Conservation (phyloP, 148 eudicot species). For the Simmondsia chinensis region DNA sequence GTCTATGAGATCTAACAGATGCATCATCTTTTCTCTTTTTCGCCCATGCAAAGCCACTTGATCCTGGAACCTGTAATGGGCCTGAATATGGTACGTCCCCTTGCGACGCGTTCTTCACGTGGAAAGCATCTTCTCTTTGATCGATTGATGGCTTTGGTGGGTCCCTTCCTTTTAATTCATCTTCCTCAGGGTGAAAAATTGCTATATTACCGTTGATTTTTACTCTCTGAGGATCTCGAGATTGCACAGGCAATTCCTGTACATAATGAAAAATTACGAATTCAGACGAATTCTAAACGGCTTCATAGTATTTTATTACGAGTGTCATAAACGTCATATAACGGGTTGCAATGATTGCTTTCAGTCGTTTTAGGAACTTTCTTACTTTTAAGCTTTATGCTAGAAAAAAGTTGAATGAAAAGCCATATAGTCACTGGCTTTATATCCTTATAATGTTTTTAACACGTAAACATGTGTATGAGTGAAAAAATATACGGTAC, state of each 20-base stretch:
- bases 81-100: slow-evolving; percentile 72
- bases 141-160: slow-evolving; percentile 40
- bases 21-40: slow-evolving; percentile 53
- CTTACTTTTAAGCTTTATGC: too few relatives aligned
- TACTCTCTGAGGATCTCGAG: slow-evolving; percentile 26
- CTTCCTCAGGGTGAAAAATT: slow-evolving; percentile 37
- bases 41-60: slow-evolving; percentile 99
- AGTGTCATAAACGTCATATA: too few relatives aligned
- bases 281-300: too few relatives aligned
- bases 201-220: slow-evolving; percentile 39
- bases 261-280: neutral
- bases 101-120: slow-evolving; percentile 60
- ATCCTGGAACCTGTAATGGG: slow-evolving; percentile 76
- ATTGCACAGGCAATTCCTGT: slow-evolving; percentile 50
- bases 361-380: too few relatives aligned
- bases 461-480: too few relatives aligned
- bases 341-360: too few relatives aligned
- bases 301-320: too few relatives aligned
- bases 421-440: too few relatives aligned
- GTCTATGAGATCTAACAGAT: slow-evolving; percentile 55
- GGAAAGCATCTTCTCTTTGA: slow-evolving; percentile 39
- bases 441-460: too few relatives aligned
- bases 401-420: too few relatives aligned
- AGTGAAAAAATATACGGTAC: too few relatives aligned
- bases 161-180: slow-evolving; percentile 28